phyloP scores from a whole-genome alignment of 73 alveolate species.

The Loxodes magnus region DNA sequence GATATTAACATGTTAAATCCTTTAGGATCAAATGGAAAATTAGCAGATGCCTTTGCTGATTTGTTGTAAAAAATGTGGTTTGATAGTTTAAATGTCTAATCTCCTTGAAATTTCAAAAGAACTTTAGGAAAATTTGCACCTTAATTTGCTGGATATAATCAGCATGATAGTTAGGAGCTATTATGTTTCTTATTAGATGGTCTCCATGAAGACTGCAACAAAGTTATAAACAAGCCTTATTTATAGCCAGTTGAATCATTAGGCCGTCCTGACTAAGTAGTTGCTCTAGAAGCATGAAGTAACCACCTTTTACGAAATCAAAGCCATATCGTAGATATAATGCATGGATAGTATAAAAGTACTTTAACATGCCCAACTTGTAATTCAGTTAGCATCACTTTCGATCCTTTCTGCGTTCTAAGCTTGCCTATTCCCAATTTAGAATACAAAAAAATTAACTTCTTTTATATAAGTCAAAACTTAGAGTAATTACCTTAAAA shows the following conservation, averaged over 20 bases:
- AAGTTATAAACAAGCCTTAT: slow-evolving; percentile 72
- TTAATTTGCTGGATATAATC: slow-evolving; percentile 43
- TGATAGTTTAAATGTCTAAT: background rate
- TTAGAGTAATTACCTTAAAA: background rate
- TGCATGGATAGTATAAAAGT: slow-evolving; percentile 89
- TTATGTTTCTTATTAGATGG: background rate
- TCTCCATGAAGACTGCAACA: slow-evolving; percentile 22
- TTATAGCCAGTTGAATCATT: slow-evolving; percentile 52
- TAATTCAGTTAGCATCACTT: slow-evolving; percentile 56
- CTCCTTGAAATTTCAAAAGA: background rate
- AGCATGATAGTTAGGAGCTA: background rate
- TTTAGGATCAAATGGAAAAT: slow-evolving; percentile 75
- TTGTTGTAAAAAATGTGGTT: slow-evolving; percentile 15
- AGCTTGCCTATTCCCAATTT: slow-evolving; percentile 89
- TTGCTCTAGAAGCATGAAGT: slow-evolving; percentile 79
- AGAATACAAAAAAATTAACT: background rate
- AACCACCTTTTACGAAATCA: slow-evolving; percentile 74
- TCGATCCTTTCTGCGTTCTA: slow-evolving; percentile 84
- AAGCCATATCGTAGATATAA: slow-evolving; percentile 80
- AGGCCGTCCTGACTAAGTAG: slow-evolving; percentile 56
- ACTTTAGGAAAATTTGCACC: slow-evolving; percentile 19
- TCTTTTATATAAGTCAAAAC: background rate
- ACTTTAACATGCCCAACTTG: slow-evolving; percentile 84
- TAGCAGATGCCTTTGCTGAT: slow-evolving; percentile 44
- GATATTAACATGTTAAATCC: slow-evolving; percentile 79